A percentile compares a stretch with the other conserved stretches of the same genome.
phyloP scores from a whole-genome alignment of 352 stramenopile species.

The Phytopythium helicoides region DNA sequence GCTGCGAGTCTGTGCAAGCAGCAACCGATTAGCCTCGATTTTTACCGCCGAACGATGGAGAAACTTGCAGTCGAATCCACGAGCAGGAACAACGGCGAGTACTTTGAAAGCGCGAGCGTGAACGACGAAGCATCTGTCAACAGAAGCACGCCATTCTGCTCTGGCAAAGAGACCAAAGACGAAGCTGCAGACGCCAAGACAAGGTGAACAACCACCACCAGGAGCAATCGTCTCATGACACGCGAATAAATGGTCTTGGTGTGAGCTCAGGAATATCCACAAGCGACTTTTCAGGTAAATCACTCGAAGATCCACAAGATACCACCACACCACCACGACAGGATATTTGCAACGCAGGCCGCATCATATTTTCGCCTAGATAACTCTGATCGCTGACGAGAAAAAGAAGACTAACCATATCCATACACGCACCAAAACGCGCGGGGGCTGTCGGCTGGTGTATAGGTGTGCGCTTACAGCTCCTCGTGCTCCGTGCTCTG shows the following conservation, averaged over 20 bases:
- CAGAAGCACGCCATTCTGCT: conserved; percentile 28
- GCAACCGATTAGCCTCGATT: background rate
- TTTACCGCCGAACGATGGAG: background rate
- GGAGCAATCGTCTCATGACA: background rate
- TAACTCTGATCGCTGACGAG: too few species aligned
- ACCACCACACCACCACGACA: too few species aligned
- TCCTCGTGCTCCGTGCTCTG: conserved; percentile 68
- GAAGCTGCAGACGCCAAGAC: background rate
- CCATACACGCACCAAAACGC: too few species aligned
- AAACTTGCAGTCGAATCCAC: conserved; percentile 24
- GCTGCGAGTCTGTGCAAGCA: conserved; percentile 10
- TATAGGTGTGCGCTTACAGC: background rate
- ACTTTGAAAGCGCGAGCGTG: conserved; percentile 9
- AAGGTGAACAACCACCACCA: background rate
- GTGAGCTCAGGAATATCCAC: too few species aligned
- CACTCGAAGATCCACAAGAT: background rate
- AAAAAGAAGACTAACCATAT: too few species aligned
- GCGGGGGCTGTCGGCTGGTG: too few species aligned
- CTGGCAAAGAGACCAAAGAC: conserved; percentile 4
- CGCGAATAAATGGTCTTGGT: too few species aligned
- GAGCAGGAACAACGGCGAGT: conserved; percentile 39
- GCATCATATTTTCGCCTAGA: background rate
- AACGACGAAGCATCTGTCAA: conserved; percentile 21
- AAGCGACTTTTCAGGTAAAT: too few species aligned
- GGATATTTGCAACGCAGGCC: too few species aligned